Conservation (phyloP, 2,329 filamentous ascomycete species). For the Cadophora malorum region DNA sequence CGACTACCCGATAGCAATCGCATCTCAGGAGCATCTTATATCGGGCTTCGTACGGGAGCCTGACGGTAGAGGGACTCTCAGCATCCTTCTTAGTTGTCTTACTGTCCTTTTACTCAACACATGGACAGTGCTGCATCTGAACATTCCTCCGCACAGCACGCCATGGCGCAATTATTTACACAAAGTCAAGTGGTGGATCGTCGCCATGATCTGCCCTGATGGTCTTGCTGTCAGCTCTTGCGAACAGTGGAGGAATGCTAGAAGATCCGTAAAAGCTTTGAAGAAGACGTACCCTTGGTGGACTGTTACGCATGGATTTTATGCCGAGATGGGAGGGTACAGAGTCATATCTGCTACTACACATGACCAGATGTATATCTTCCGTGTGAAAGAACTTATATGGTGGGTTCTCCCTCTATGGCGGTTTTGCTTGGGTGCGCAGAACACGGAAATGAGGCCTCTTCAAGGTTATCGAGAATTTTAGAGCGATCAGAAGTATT, state of each 20-base stretch:
- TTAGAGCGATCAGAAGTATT: background rate
- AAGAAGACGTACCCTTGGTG: conserved; percentile 2
- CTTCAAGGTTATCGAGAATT: background rate
- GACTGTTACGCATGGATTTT: conserved; percentile 1
- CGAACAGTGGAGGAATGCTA: conserved; percentile 6
- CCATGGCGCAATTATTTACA: conserved; percentile 6
- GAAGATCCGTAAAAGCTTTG: conserved; percentile 2
- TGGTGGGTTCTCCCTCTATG: background rate
- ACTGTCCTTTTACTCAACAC: conserved; percentile 1
- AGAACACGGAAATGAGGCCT: background rate
- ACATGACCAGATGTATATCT: background rate
- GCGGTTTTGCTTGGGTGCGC: no score
- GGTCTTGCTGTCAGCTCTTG: conserved; percentile 1
- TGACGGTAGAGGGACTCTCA: conserved; percentile 2
- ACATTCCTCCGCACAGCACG: background rate
- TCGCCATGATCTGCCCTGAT: background rate
- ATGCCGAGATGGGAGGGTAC: conserved; percentile 4
- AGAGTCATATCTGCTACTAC: background rate
- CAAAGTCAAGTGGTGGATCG: conserved; percentile 5
- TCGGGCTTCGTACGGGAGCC: background rate
- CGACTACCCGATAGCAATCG: background rate
- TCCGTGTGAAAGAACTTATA: conserved; percentile 4
- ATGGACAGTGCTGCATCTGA: background rate
- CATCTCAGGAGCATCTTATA: background rate
- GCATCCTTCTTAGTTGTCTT: background rate